Evolutionary conservation across 2,329 filamentous ascomycete species (phyloP).

Genomic region (Botrytis aclada): DNA sequence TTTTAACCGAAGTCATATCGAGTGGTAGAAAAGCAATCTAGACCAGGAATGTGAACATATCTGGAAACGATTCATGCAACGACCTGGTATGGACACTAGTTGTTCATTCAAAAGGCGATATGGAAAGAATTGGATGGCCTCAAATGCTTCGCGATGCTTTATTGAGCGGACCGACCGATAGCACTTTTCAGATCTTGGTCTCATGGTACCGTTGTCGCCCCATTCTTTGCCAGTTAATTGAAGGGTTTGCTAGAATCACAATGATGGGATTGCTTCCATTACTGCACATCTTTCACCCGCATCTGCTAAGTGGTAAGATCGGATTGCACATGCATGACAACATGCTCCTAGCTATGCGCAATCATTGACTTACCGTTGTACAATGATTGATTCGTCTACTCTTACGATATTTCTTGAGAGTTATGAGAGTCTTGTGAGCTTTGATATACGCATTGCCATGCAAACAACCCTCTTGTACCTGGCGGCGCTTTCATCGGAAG

Average conservation of each 20-base stretch:
- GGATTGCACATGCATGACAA: background rate
- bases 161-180: background rate
- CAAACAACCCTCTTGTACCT: background rate
- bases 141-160: background rate
- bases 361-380: background rate
- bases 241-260: background rate
- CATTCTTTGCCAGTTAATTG: background rate
- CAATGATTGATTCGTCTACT: background rate
- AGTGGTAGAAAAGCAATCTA: background rate
- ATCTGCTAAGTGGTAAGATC: background rate
- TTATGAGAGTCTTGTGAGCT: background rate
- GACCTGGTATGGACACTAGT: slow-evolving; percentile 1
- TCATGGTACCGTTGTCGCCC: background rate
- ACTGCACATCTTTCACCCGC: background rate
- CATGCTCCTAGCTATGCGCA: background rate
- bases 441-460: background rate
- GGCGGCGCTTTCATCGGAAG: slow-evolving; percentile 5
- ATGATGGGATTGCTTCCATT: background rate
- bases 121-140: background rate
- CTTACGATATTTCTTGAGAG: background rate
- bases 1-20: slow-evolving; percentile 5
- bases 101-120: background rate
- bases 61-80: slow-evolving; percentile 7
- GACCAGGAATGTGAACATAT: background rate
- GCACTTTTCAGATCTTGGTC: background rate